Conservation (phyloP, 2,329 filamentous ascomycete genomes). For the Dendrostoma leiphaemia region DNA sequence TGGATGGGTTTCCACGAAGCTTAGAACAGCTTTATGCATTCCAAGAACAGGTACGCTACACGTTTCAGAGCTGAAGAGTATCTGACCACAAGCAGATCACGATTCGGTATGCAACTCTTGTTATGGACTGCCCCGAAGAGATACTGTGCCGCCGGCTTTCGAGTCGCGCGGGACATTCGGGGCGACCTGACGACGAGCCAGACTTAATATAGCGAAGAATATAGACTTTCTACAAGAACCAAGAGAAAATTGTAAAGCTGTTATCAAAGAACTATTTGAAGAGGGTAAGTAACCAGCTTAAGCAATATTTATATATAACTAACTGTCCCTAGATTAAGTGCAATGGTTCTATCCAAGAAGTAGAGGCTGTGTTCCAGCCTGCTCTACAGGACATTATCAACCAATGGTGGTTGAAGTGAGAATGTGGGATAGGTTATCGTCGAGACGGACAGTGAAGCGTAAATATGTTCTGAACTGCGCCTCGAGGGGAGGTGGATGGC, state of each 20-base stretch:
- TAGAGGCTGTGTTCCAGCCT: neutral
- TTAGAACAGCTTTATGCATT: neutral
- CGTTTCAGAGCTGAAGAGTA: neutral
- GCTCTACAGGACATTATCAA: neutral
- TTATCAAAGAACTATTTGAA: neutral
- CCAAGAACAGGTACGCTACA: neutral
- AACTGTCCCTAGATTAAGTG: neutral
- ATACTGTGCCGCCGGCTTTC: neutral
- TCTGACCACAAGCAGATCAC: neutral
- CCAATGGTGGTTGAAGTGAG: neutral
- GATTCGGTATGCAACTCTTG: neutral
- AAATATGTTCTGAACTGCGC: no score
- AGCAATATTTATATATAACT: neutral
- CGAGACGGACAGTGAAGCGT: no score
- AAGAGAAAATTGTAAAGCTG: neutral
- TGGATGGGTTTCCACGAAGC: neutral
- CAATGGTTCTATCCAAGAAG: neutral
- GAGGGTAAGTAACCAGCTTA: no score
- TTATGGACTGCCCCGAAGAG: neutral
- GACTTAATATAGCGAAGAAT: neutral
- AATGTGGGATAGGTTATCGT: no score
- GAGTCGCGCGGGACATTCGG: neutral
- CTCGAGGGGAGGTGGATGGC: no score
- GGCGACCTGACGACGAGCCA: neutral
- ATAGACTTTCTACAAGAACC: neutral